Conservation (phyloP, 202 grass and related monocot genomes). For the Schoenoplectus triqueter region DNA sequence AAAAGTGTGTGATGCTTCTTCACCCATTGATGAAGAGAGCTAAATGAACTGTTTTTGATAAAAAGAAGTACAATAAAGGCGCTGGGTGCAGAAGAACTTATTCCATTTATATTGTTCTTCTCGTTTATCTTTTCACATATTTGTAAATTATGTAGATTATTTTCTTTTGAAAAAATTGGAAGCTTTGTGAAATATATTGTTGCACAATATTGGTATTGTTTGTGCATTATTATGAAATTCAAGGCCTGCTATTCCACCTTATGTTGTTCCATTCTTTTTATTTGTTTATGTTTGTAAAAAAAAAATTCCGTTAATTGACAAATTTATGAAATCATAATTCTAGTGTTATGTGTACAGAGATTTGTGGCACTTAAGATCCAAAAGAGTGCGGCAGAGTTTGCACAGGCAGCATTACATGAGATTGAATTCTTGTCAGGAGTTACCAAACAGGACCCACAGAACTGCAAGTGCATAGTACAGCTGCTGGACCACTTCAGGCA, state of each 20-base stretch:
- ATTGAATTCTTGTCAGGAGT: conserved; percentile 80
- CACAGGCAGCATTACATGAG: conserved; percentile 92
- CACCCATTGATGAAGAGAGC: neutral
- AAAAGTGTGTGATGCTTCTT: neutral
- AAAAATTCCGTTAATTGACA: neutral
- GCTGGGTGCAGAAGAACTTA: neutral
- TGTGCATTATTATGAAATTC: conserved; percentile 11
- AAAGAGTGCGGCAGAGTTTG: conserved; percentile 88
- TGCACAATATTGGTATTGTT: neutral
- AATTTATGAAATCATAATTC: conserved; percentile 13
- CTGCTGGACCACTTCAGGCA: conserved; percentile 96
- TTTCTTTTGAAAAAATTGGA: neutral
- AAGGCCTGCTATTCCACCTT: neutral
- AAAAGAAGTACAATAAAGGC: neutral
- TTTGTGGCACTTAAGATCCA: conserved; percentile 96
- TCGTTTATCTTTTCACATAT: neutral
- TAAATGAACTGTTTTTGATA: neutral
- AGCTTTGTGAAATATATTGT: neutral
- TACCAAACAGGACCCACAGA: conserved; percentile 62
- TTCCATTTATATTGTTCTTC: conserved; percentile 2
- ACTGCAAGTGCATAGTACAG: conserved; percentile 77
- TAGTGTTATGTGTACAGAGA: conserved; percentile 51
- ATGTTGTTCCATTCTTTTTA: neutral
- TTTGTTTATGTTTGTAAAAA: conserved; percentile 13
- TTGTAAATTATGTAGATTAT: neutral